phyloP scores from a whole-genome alignment of 176 grass and related monocot species.

The Avena atlantica region DNA sequence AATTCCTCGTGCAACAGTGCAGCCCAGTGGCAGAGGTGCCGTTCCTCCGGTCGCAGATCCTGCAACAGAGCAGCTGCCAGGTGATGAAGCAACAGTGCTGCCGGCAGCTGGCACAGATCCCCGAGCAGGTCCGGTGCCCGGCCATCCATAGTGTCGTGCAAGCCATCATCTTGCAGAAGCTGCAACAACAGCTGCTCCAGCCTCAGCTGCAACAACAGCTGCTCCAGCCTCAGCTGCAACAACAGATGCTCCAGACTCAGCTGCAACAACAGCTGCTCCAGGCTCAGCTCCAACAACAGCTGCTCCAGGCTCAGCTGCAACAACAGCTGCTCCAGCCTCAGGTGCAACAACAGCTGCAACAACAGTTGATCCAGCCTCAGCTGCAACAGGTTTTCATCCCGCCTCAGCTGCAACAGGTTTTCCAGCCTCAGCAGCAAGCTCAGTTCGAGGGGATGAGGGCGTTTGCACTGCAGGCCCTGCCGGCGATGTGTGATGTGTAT shows the following conservation, averaged over 20 bases:
- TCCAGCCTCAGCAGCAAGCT: background rate
- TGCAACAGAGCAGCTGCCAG: conserved; percentile 1
- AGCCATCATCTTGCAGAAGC: background rate
- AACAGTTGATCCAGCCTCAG: no score
- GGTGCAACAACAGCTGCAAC: no score
- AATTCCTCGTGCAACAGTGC: background rate
- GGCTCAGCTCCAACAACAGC: no score
- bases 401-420: background rate
- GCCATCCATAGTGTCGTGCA: conserved; percentile 26
- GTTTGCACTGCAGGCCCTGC: background rate
- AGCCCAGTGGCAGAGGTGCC: background rate
- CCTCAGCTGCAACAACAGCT: background rate
- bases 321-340: no score
- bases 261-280: no score
- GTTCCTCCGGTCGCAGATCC: background rate
- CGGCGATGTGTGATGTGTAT: background rate
- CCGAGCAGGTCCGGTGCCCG: background rate
- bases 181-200: background rate
- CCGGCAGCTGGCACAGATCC: background rate
- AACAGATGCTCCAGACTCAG: background rate
- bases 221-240: background rate
- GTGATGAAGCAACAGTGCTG: conserved; percentile 22
- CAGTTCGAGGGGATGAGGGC: background rate
- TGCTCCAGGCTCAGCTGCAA: no score
- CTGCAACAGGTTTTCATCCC: background rate